Base-by-base conservation (phyloP, 2,329 filamentous ascomycete species). In the Ramichloridium luteum region DNA sequence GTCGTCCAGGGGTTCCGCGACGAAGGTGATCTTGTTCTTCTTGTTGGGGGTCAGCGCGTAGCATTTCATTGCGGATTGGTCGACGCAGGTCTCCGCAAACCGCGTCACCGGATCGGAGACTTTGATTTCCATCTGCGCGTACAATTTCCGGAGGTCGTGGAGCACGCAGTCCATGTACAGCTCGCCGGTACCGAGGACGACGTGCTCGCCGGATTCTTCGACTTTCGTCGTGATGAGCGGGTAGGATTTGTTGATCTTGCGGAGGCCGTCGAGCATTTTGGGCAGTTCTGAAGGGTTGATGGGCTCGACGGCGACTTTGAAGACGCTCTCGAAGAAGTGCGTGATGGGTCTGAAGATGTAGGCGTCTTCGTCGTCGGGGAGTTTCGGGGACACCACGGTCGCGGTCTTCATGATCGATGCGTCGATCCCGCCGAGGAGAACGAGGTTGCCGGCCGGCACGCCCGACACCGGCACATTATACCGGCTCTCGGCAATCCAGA, bases 101-200 rank as follows among this genome's bases (percentile, higher is more conserved):
- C 90, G 72, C 11, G 90, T 96, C 26, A 98, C 88, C 1, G 90
- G 90, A 54, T 98, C 90, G 0, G 90, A 98, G 29, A 98, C 84
- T 61, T 96, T 96, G 61, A 98, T 81, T 56, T 98, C 90, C 90
- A 98, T 98, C 50, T 96, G 88, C 10, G 90, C 86, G 53, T 94
- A 98, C n/a, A 96, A 60, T 25, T 77, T 74, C 32, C 90, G 80
- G 28, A 98, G 68, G 53, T 98, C 90, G 56, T 98, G 90, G 27
- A 98, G 68, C 3, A 98, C 88, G 50, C 90, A 98, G 56, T 98
- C 90, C 86, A 98, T 96, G 63, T 98, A 98, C n/a, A 98, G 67
- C 57, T 98, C 90, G 38, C 90, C 90, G 0, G 90, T 98, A 14
- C 90, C 90, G 4, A 98, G 72, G 28, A 98, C 70, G 43, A 98